Evolutionary conservation across 1,284 basidiomycete species (phyloP), one percentile per base, ranked within the genome.

Genomic region (Paramarasmius palmivorus): DNA sequence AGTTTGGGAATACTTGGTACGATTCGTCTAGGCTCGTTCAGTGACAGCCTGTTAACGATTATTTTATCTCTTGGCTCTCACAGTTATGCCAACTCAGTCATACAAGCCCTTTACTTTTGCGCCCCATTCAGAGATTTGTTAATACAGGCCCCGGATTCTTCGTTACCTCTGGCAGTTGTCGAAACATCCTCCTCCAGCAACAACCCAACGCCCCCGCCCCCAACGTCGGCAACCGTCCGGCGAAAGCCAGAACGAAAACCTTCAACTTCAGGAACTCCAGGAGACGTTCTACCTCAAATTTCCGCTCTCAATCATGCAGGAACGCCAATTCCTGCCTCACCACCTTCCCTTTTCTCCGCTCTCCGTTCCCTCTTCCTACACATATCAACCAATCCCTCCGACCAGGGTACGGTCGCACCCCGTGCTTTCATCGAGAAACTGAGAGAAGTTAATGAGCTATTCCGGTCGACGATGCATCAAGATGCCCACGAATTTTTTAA

Each of bases 401-500:
- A 92, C 59, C 88, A 90, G 64, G 95, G 94, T 54, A 90, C 90
- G 6, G 83, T 96, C 40, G 83, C 92, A 1, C 95, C 95, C 2
- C 83, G 88, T 56, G 90, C 90, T 25, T 92, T 98, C 70, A 88
- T 98, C 66, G 88, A 92, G 61, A 95, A 95, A 64, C 81, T 97
- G 62, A 92, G 91, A 68, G 84, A 92, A 65, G 77, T 93, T 65
- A 96, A 95, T 70, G 90, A 90, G 64, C 78, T 88, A 51, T 98
- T 95, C 69, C 83, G 91, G 50, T 87, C 86, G 36, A 88, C 88
- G 25, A 89, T 88, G 80, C 95, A 95, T 65, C 95, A 98, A 67
- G 95, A 98, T 68, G 95, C 95, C 1, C 95, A 98, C 69, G 96
- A 99, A 72, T 98, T 99, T 71, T 78, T 98, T 50, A 98, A 96